Conservation (phyloP, 495 filamentous ascomycete species). For the Neurospora cerealis region DNA sequence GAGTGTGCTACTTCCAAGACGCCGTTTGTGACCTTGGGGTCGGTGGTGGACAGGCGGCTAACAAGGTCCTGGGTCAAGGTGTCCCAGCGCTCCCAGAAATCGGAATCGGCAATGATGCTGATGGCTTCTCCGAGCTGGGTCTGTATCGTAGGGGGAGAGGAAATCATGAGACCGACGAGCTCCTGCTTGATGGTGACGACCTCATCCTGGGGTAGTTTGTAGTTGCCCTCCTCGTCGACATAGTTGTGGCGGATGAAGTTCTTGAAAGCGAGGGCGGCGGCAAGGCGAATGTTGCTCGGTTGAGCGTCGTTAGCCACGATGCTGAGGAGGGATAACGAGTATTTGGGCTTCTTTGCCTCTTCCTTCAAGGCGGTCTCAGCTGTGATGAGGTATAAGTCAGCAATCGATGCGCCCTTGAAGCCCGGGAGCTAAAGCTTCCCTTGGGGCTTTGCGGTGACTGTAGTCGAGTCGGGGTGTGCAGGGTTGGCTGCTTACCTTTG, state of each 20-base stretch:
- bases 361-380: slow-evolving; percentile 69
- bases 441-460: not conserved
- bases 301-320: slow-evolving; percentile 67
- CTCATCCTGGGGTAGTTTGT: slow-evolving; percentile 72
- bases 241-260: slow-evolving; percentile 93
- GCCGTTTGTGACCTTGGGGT: slow-evolving; percentile 76
- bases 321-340: slow-evolving; percentile 77
- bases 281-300: slow-evolving; percentile 66
- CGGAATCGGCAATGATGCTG: slow-evolving; percentile 93
- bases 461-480: not conserved
- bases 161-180: slow-evolving; percentile 93
- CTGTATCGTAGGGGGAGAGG: slow-evolving; percentile 75
- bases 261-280: slow-evolving; percentile 94
- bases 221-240: slow-evolving; percentile 84
- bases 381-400: slow-evolving; percentile 25
- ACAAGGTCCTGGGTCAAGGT: slow-evolving; percentile 84
- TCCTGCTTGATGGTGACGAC: slow-evolving; percentile 85
- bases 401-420: not conserved
- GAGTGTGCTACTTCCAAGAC: slow-evolving; percentile 96
- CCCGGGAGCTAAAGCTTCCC: not conserved
- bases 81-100: slow-evolving; percentile 94
- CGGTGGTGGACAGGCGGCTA: slow-evolving; percentile 65
- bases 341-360: slow-evolving; percentile 70
- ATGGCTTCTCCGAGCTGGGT: slow-evolving; percentile 92
- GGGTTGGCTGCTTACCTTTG: slow-evolving; percentile 52